Conservation (phyloP, 176 grass and related monocot genomes). For the Eragrostis nindensis region DNA sequence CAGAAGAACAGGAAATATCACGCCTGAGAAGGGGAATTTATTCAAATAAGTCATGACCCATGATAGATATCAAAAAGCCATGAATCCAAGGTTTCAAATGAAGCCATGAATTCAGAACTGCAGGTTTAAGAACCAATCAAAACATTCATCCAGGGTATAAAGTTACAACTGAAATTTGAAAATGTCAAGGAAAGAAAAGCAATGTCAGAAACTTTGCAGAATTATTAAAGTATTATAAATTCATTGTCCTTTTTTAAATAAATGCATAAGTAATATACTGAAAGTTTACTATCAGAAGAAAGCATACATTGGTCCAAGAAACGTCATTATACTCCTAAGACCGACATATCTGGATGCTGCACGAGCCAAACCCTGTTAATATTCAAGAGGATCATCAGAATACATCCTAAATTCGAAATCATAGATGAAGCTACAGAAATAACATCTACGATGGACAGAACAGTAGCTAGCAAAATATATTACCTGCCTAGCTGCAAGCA, state of each 20-base stretch:
- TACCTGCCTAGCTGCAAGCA: constrained; percentile 90
- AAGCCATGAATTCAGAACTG: constrained; percentile 10
- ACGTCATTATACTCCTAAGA: constrained; percentile 79
- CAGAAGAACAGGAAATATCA: not conserved
- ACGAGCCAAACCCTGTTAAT: constrained; percentile 70
- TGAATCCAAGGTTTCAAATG: constrained; percentile 7
- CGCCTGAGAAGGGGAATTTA: not conserved
- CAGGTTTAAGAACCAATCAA: not conserved
- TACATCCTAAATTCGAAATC: constrained; percentile 6
- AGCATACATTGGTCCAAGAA: constrained; percentile 88
- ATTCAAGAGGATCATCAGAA: constrained; percentile 32
- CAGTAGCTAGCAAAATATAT: constrained; percentile 26
- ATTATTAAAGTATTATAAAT: not conserved
- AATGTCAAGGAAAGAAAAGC: not conserved
- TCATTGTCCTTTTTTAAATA: not conserved
- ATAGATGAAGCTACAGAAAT: not conserved
- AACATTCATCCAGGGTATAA: not conserved
- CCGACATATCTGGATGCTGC: constrained; percentile 79
- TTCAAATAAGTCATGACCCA: not conserved
- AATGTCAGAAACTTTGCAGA: not conserved
- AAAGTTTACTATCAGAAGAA: constrained; percentile 40
- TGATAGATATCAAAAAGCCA: constrained; percentile 6
- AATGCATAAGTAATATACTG: not conserved
- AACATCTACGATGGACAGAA: not conserved
- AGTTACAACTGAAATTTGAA: not conserved